phyloP scores from a whole-genome alignment of 2,329 filamentous ascomycete genomes.

The Xylariaceae sp. region DNA sequence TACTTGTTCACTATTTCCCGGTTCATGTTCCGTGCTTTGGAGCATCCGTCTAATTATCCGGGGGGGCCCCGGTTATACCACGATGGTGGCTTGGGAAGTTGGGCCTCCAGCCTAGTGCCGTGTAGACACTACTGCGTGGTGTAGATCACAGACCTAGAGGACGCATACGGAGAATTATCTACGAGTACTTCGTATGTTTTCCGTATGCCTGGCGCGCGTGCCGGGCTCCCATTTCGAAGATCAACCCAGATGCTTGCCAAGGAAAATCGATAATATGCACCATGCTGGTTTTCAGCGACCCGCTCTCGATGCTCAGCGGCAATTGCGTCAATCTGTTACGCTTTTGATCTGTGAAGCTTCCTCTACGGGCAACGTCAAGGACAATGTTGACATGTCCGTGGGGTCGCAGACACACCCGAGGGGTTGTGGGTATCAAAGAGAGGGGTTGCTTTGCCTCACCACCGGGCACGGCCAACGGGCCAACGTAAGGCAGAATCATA shows the following conservation, averaged over 20 bases:
- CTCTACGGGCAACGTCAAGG: background rate
- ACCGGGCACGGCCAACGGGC: background rate
- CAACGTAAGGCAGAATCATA: background rate
- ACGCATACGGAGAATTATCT: too few species aligned
- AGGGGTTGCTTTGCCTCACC: background rate
- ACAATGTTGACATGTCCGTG: background rate
- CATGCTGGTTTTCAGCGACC: background rate
- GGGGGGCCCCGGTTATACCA: too few species aligned
- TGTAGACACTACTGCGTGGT: too few species aligned
- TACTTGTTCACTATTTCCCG: too few species aligned
- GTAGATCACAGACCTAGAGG: too few species aligned
- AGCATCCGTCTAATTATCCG: too few species aligned
- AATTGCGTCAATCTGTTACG: background rate
- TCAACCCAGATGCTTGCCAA: background rate
- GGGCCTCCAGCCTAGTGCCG: too few species aligned
- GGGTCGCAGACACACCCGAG: background rate
- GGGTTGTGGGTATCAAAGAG: conserved; percentile 5
- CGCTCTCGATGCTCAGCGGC: background rate
- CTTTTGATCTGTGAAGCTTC: background rate
- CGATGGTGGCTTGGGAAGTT: too few species aligned
- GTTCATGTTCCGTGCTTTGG: too few species aligned
- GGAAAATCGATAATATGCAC: background rate
- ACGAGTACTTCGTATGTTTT: too few species aligned
- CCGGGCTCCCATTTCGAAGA: background rate
- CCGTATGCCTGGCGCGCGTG: too few species aligned